These are phyloP conservation scores for Fagopyrum homotropicum DNA, from an alignment of 148 eudicot genomes.

Conservation along the genomic window DNA sequence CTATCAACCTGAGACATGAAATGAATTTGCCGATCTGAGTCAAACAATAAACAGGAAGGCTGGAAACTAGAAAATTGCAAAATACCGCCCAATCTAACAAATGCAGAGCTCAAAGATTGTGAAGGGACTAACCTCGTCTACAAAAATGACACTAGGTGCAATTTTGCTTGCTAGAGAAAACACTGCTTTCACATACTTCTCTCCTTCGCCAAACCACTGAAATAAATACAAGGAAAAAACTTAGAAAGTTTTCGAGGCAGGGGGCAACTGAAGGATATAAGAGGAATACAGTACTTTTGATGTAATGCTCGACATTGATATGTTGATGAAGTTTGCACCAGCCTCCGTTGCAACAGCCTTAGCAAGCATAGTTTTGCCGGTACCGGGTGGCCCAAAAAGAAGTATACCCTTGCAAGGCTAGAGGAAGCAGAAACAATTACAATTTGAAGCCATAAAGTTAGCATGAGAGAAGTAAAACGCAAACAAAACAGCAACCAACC, in stretches of 20 bases:
- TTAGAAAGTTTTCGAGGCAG: neutral
- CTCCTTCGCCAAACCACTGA: conserved; percentile 99
- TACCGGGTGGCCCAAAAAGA: conserved; percentile 96
- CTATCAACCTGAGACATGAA: conserved; percentile 58
- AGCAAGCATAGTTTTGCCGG: conserved; percentile 99
- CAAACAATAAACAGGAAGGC: neutral
- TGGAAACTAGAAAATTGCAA: conserved; percentile 1
- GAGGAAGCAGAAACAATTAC: conserved; percentile 1
- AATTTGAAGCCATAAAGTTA: conserved; percentile 6
- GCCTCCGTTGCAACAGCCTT: conserved; percentile 98
- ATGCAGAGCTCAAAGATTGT: neutral
- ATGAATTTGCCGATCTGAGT: neutral
- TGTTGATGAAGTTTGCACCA: conserved; percentile 96
- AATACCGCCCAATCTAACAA: neutral
- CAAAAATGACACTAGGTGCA: conserved; percentile 90
- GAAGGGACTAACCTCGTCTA: conserved; percentile 72
- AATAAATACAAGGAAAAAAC: conserved; percentile 13
- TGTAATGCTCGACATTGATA: conserved; percentile 92
- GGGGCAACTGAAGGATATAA: neutral
- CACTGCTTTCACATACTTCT: conserved; percentile 95
- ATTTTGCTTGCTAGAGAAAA: conserved; percentile 92
- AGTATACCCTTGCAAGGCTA: conserved; percentile 98
- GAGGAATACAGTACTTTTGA: conserved; percentile 48
- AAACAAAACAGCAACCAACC: conserved; percentile 28
- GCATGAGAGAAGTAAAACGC: neutral